Evolutionary conservation across 495 filamentous ascomycete genomes (phyloP).

Genomic region (Penicillium egyptiacum): DNA sequence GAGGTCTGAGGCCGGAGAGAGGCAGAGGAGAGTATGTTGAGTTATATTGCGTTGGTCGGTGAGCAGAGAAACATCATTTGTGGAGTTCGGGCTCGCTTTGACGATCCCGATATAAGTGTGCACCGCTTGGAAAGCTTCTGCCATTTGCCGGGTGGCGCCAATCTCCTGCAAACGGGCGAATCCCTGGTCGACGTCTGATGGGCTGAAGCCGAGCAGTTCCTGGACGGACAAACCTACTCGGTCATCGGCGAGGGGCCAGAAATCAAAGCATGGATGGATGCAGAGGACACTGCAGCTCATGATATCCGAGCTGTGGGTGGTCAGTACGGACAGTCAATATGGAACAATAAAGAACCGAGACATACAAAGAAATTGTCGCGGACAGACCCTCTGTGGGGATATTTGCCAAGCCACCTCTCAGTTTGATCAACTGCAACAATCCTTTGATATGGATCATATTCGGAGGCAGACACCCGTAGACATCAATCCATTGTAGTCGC

Average conservation of each 20-base stretch:
- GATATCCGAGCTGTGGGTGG: constrained; percentile 35
- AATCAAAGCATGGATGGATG: constrained; percentile 34
- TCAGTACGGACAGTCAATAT: constrained; percentile 10
- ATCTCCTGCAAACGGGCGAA: constrained; percentile 31
- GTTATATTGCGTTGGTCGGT: constrained; percentile 42
- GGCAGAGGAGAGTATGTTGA: constrained; percentile 32
- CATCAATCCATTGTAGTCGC: constrained; percentile 44
- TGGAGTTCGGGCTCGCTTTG: constrained; percentile 16
- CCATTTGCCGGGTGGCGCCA: constrained; percentile 35
- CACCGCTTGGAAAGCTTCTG: constrained; percentile 35
- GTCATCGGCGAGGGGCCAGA: constrained; percentile 31
- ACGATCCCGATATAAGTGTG: constrained; percentile 31
- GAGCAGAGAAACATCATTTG: constrained; percentile 28
- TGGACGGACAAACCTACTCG: constrained; percentile 25
- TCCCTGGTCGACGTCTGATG: constrained; percentile 25
- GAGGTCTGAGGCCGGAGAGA: constrained; percentile 30
- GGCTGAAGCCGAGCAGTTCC: constrained; percentile 31
- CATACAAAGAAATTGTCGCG: constrained; percentile 41
- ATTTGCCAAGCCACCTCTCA: constrained; percentile 39
- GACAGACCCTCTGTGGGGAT: constrained; percentile 35
- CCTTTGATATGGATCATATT: constrained; percentile 42
- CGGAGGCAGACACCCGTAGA: constrained; percentile 40
- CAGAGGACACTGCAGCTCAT: constrained; percentile 34
- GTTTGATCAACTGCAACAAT: constrained; percentile 35
- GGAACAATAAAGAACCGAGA: background rate